These are phyloP conservation scores for Kwoniella dendrophila DNA, from an alignment of 768 basidiomycete genomes.

Conservation along the genomic window DNA sequence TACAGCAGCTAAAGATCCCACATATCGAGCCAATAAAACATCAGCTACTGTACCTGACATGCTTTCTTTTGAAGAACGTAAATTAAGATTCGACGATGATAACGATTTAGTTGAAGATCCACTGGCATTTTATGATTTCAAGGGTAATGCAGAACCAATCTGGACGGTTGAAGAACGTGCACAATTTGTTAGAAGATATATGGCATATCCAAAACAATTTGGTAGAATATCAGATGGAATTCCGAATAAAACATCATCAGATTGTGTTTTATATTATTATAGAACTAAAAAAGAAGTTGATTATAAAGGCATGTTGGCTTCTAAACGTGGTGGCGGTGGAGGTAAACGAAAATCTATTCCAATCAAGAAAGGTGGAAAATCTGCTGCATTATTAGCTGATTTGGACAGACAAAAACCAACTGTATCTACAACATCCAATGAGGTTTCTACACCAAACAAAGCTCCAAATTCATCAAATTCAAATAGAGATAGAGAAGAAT, in stretches of 20 bases:
- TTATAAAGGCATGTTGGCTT: constrained; percentile 43
- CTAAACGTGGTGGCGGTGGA: constrained; percentile 34
- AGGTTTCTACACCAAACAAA: constrained; percentile 23
- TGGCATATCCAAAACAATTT: constrained; percentile 88
- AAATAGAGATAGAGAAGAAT: constrained; percentile 19
- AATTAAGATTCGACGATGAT: constrained; percentile 71
- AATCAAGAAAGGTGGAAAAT: constrained; percentile 46
- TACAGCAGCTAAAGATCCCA: constrained; percentile 88
- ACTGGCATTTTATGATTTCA: constrained; percentile 69
- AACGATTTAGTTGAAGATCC: constrained; percentile 78
- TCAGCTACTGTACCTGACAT: constrained; percentile 89
- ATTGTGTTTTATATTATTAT: constrained; percentile 94
- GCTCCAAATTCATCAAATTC: too few species aligned
- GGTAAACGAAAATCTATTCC: constrained; percentile 33
- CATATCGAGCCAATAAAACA: constrained; percentile 79
- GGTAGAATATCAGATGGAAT: constrained; percentile 78
- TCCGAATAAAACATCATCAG: constrained; percentile 78
- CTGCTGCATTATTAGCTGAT: constrained; percentile 38
- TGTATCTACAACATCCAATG: constrained; percentile 18
- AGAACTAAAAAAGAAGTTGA: constrained; percentile 80
- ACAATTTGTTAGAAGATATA: constrained; percentile 77
- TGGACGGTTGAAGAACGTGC: constrained; percentile 86
- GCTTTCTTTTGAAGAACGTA: constrained; percentile 50
- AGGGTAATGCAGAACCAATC: constrained; percentile 71
- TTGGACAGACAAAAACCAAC: constrained; percentile 39